These are phyloP conservation scores for Ceratocystis albifundus DNA, from an alignment of 2,329 filamentous ascomycete species.

Conservation along the genomic window DNA sequence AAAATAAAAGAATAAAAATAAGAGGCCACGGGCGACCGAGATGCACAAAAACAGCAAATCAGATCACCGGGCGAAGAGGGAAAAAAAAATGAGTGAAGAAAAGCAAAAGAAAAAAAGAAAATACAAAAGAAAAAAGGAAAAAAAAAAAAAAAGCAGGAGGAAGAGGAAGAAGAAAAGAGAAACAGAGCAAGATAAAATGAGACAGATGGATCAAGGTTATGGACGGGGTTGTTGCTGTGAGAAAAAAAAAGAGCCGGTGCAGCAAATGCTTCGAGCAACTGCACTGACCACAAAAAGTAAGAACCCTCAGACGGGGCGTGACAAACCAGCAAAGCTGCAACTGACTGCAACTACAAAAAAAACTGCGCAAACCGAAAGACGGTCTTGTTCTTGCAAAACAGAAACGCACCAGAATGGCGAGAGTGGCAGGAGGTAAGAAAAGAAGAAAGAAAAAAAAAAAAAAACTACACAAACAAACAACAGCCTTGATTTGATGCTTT, in stretches of 20 bases:
- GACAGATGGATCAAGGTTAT: not conserved
- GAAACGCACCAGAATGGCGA: not conserved
- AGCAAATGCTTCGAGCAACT: conserved; percentile 9
- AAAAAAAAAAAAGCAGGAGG: conserved; percentile 14
- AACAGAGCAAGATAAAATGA: conserved; percentile 24
- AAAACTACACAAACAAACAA: not conserved
- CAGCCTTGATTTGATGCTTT: too few species aligned
- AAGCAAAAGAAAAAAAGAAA: conserved; percentile 26
- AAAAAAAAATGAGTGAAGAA: conserved; percentile 15
- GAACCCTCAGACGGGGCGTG: conserved; percentile 2
- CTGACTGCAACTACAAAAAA: not conserved
- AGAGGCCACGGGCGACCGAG: not conserved
- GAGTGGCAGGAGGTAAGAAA: too few species aligned
- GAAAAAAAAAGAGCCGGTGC: conserved; percentile 8
- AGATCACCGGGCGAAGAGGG: conserved; percentile 23
- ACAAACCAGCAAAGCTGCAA: not conserved
- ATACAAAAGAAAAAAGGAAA: conserved; percentile 26
- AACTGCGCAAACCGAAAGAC: not conserved
- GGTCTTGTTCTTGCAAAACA: not conserved
- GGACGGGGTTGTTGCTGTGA: conserved; percentile 4
- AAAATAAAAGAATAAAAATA: conserved; percentile 25
- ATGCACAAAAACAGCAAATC: not conserved
- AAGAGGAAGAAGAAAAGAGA: conserved; percentile 18
- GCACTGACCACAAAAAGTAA: conserved; percentile 5
- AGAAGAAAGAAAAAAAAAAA: too few species aligned